Base-by-base conservation (phyloP, 495 filamentous ascomycete genomes). In the Pyronema domesticum region DNA sequence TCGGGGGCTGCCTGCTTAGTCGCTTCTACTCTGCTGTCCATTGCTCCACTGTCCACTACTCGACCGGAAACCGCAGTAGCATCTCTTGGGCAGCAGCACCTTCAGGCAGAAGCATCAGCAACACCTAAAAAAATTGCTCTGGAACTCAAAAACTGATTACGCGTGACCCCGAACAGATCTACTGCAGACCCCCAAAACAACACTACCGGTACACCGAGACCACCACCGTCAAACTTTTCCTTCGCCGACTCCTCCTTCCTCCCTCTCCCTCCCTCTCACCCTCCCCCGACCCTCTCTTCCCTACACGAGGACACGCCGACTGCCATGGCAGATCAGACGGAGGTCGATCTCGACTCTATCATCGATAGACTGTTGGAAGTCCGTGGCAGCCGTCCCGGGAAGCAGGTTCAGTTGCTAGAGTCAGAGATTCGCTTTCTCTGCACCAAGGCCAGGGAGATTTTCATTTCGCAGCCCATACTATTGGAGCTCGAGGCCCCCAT, bases 261-360 rank as follows among this genome's bases (percentile, higher is more conserved):
- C 53, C 40, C 47, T 34, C 30, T 44, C 55, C 56, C 61, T 57
- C 58, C 60, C 17, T 48, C 53, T 43, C 51, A 58, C 57, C 34
- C 40, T 34, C 35, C 45, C 6, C 33, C 54, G 37, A 30, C 46
- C 48, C 49, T 42, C 40, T 35, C 33, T 48, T 36, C 47, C 18
- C 30, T 39, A 52, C 56, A 57, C 17, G 51, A 54, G 49, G 49
- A 58, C 57, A 19, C 52, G 10, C 6, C 45, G 1, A 13, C 54
- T 50, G 56, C 65, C 43, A 98, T 98, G 91, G 89, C 93, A 73
- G 93, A 96, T 73, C 79, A 88, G 71, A 81, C 83, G 68, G 91
- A 98, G 69, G 89, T 96, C 70, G 93, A 98, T 73, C 77, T 98
- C 73, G 93, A 98, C 69, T 95, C 91, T 62, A 94, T 98, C 76